Evolutionary conservation across 2,329 filamentous ascomycete genomes (phyloP).

Genomic region (Cladophialophora immunda): DNA sequence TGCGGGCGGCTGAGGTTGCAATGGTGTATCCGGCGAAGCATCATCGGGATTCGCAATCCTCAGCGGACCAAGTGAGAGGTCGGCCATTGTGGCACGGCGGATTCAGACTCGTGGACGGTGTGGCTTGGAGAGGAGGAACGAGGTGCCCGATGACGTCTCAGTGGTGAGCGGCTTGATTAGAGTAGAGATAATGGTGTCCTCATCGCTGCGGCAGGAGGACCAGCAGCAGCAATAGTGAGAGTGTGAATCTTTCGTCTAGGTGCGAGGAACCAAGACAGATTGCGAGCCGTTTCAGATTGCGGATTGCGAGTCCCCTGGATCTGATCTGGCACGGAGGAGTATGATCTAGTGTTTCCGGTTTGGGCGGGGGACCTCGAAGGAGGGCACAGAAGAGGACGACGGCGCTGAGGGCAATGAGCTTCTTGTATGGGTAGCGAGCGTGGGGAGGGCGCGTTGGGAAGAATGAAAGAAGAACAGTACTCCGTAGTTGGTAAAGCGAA

Average conservation of each 20-base stretch:
- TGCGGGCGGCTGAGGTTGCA: constrained; percentile 37
- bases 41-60: constrained; percentile 97
- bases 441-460: constrained; percentile 7
- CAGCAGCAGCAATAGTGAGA: constrained; percentile 17
- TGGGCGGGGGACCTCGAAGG: neutral
- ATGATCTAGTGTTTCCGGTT: neutral
- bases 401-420: constrained; percentile 4
- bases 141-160: constrained; percentile 29
- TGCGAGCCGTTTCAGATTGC: constrained; percentile 24
- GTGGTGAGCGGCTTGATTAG: constrained; percentile 19
- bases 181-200: constrained; percentile 21
- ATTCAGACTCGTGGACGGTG: constrained; percentile 34
- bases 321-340: constrained; percentile 12
- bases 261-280: constrained; percentile 20
- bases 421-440: constrained; percentile 20
- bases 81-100: constrained; percentile 34
- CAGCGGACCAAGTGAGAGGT: constrained; percentile 86
- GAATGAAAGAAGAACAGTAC: constrained; percentile 1
- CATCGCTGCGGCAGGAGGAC: constrained; percentile 31
- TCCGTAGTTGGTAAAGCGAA: neutral
- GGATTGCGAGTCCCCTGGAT: constrained; percentile 17
- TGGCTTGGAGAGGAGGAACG: constrained; percentile 30
- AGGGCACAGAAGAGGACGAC: neutral
- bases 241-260: neutral
- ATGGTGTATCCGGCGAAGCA: constrained; percentile 54